Evolutionary conservation across 2,329 filamentous ascomycete genomes (phyloP).

Genomic region (Scolecobasidium constrictum): DNA sequence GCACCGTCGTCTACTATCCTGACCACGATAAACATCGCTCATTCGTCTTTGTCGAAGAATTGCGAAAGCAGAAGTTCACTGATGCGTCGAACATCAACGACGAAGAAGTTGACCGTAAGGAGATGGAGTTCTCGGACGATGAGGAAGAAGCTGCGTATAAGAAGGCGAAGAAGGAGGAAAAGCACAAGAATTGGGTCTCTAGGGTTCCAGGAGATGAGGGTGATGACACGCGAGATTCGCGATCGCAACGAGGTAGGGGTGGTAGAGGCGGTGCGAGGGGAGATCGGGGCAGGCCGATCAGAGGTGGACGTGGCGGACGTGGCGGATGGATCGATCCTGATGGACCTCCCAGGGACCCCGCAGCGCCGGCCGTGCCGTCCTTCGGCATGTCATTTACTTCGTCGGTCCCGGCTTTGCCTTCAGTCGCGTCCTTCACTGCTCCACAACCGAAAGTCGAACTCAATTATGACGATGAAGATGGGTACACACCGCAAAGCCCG

Average conservation of each 20-base stretch:
- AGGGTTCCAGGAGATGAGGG: no score
- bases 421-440: no score
- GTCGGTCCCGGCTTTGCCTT: no score
- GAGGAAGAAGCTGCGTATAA: conserved; percentile 82
- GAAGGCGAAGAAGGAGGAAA: conserved; percentile 45
- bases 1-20: conserved; percentile 68
- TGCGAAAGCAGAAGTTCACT: conserved; percentile 72
- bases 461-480: not conserved
- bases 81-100: conserved; percentile 90
- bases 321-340: no score
- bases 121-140: conserved; percentile 93
- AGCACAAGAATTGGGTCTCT: conserved; percentile 30
- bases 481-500: no score
- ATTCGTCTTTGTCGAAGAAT: conserved; percentile 75
- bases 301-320: not conserved
- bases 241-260: not conserved
- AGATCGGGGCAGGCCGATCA: not conserved
- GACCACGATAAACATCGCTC: conserved; percentile 53
- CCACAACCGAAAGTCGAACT: not conserved
- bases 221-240: no score
- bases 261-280: not conserved
- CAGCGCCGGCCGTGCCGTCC: no score
- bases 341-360: no score
- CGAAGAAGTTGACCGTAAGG: conserved; percentile 79
- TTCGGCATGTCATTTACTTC: no score